Conservation (phyloP, 2,329 filamentous ascomycete genomes). For the Onygenales sp. region DNA sequence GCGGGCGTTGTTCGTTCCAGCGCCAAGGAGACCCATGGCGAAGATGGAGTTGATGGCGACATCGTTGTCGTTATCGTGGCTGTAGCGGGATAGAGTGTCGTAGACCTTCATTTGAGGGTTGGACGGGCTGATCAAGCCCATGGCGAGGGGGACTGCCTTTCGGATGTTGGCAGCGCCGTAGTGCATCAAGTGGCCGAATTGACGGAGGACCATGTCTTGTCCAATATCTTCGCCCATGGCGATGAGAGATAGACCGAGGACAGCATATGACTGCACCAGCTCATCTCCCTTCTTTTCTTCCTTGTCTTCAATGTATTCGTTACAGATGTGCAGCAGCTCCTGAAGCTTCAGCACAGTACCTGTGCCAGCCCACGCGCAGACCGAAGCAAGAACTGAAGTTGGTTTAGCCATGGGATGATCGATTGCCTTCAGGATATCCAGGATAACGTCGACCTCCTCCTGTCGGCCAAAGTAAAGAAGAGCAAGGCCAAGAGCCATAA, state of each 20-base stretch:
- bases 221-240: constrained; percentile 98
- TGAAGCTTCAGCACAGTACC: constrained; percentile 96
- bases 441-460: constrained; percentile 95
- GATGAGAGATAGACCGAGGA: constrained; percentile 85
- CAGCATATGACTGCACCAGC: constrained; percentile 89
- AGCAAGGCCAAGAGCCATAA: constrained; percentile 87
- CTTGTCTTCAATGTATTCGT: constrained; percentile 89
- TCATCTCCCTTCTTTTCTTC: constrained; percentile 95
- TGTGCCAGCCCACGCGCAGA: constrained; percentile 96
- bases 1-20: constrained; percentile 95
- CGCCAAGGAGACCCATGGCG: constrained; percentile 93
- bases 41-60: constrained; percentile 98
- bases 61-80: constrained; percentile 96
- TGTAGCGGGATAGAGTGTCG: constrained; percentile 93
- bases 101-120: constrained; percentile 99
- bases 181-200: constrained; percentile 98
- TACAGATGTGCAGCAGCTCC: constrained; percentile 94
- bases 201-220: constrained; percentile 95
- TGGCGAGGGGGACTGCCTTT: constrained; percentile 87
- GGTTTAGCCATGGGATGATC: constrained; percentile 95
- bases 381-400: constrained; percentile 87
- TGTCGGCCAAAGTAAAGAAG: constrained; percentile 93
- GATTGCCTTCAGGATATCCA: constrained; percentile 93
- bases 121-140: constrained; percentile 93
- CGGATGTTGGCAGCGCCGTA: constrained; percentile 97